Percentiles rank a stretch among this genome's conserved stretches.
phyloP scores from a whole-genome alignment of 2,329 filamentous ascomycete genomes.

The Stemphylium vesicarium region DNA sequence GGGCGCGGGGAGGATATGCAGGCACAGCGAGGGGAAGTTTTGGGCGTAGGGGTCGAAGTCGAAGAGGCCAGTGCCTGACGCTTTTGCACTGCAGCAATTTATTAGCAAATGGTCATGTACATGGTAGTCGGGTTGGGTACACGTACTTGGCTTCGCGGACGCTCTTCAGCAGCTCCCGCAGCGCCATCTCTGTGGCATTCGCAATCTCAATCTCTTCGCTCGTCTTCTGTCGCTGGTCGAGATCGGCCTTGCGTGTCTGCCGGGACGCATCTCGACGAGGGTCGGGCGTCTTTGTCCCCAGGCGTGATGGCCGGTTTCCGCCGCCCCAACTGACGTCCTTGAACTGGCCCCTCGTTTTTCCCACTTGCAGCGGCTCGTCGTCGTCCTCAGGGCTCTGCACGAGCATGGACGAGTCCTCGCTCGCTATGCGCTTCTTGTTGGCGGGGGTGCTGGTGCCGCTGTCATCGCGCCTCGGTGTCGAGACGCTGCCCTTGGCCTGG shows the following conservation, averaged over 20 bases:
- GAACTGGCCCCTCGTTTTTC: slow-evolving; percentile 52
- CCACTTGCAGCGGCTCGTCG: slow-evolving; percentile 34
- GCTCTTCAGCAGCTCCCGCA: slow-evolving; percentile 81
- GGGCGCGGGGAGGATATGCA: slow-evolving; percentile 80
- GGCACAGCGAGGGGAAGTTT: slow-evolving; percentile 83
- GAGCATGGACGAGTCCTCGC: slow-evolving; percentile 36
- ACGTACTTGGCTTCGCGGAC: slow-evolving; percentile 80
- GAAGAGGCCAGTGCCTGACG: slow-evolving; percentile 58
- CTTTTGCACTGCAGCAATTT: slow-evolving; percentile 48
- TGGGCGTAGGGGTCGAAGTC: slow-evolving; percentile 86
- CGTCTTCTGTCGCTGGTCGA: slow-evolving; percentile 68
- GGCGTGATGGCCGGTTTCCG: slow-evolving; percentile 67
- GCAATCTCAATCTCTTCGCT: slow-evolving; percentile 79
- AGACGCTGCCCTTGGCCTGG: slow-evolving; percentile 72
- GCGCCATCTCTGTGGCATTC: slow-evolving; percentile 80
- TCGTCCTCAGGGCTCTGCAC: slow-evolving; percentile 31
- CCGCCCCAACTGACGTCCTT: slow-evolving; percentile 77
- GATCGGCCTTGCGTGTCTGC: slow-evolving; percentile 60
- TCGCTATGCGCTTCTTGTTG: slow-evolving; percentile 28
- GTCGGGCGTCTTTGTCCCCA: slow-evolving; percentile 55
- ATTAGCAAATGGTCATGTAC: background rate
- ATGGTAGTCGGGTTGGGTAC: background rate
- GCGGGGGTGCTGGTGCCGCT: slow-evolving; percentile 37
- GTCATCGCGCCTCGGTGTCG: slow-evolving; percentile 57
- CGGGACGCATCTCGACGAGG: slow-evolving; percentile 46